phyloP scores from a whole-genome alignment of 1,284 basidiomycete genomes.

The Puccinia triticina region DNA sequence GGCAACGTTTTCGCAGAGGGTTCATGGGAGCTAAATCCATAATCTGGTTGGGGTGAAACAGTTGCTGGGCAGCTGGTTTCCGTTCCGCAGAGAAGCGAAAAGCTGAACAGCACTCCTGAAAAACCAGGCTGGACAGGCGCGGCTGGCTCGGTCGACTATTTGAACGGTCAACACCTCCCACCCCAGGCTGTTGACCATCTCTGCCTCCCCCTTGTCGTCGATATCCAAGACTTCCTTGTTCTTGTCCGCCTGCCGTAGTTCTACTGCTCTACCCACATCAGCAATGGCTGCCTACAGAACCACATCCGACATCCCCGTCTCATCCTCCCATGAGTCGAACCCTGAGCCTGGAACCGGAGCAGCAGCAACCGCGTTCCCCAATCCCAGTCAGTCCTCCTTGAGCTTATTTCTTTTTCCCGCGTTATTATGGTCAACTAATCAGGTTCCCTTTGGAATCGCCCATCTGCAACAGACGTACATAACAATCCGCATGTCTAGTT shows the following conservation, averaged over 20 bases:
- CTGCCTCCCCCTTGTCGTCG: neutral
- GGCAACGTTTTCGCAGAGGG: slow-evolving; percentile 8
- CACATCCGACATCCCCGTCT: slow-evolving; percentile 28
- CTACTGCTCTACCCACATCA: neutral
- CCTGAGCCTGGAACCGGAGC: neutral
- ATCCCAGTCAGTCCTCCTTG: slow-evolving; percentile 44
- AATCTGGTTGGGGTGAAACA: slow-evolving; percentile 33
- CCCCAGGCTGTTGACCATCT: slow-evolving; percentile 20
- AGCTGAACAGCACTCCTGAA: slow-evolving; percentile 26
- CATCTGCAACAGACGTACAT: slow-evolving; percentile 37
- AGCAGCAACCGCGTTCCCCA: slow-evolving; percentile 5
- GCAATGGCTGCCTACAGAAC: neutral
- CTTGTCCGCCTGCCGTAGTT: neutral
- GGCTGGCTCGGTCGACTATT: neutral
- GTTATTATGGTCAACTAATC: neutral
- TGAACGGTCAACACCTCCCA: neutral
- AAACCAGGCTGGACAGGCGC: neutral
- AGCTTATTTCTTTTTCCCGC: neutral
- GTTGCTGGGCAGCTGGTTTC: neutral
- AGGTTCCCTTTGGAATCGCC: neutral
- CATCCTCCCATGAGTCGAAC: slow-evolving; percentile 5
- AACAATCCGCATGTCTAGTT: slow-evolving; percentile 50
- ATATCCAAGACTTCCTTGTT: neutral
- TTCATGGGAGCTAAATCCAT: slow-evolving; percentile 5
- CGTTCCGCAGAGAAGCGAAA: slow-evolving; percentile 1